Evolutionary conservation across 441 rosid species (phyloP).

Genomic region (Dalechampia spathulata): DNA sequence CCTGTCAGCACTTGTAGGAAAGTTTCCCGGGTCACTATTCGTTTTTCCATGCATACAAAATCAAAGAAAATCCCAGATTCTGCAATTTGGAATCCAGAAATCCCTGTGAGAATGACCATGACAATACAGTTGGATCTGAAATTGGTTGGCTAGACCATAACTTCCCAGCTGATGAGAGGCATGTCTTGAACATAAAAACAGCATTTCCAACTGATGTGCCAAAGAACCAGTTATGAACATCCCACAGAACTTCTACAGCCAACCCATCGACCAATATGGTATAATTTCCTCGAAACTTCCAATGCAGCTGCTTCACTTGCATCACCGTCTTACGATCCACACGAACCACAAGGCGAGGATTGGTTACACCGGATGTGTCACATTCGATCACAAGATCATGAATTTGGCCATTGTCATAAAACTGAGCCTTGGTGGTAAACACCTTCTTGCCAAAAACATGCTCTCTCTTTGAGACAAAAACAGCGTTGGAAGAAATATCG

Average conservation of each 20-base stretch:
- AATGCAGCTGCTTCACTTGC: conserved; percentile 62
- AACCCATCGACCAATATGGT: conserved; percentile 66
- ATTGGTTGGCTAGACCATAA: conserved; percentile 49
- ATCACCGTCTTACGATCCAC: conserved; percentile 63
- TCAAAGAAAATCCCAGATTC: conserved; percentile 62
- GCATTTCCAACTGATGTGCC: conserved; percentile 58
- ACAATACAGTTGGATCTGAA: conserved; percentile 39
- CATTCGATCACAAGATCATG: conserved; percentile 68
- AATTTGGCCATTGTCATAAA: conserved; percentile 39
- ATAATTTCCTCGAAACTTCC: conserved; percentile 85
- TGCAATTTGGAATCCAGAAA: conserved; percentile 51
- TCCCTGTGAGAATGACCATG: conserved; percentile 58
- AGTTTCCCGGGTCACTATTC: conserved; percentile 46
- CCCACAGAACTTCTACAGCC: conserved; percentile 74
- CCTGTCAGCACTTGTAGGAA: conserved; percentile 41
- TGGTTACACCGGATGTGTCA: conserved; percentile 36
- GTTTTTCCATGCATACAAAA: conserved; percentile 80
- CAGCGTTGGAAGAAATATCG: conserved; percentile 26
- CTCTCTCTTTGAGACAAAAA: conserved; percentile 52
- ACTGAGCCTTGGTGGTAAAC: conserved; percentile 46
- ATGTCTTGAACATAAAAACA: conserved; percentile 82
- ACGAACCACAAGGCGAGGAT: conserved; percentile 56
- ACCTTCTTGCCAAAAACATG: conserved; percentile 57
- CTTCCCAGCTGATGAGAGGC: conserved; percentile 58
- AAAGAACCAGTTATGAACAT: conserved; percentile 81